Evolutionary conservation across 345 rosid species (phyloP), one percentile per base, ranked within the genome.

Genomic region (Reutealis trisperma): DNA sequence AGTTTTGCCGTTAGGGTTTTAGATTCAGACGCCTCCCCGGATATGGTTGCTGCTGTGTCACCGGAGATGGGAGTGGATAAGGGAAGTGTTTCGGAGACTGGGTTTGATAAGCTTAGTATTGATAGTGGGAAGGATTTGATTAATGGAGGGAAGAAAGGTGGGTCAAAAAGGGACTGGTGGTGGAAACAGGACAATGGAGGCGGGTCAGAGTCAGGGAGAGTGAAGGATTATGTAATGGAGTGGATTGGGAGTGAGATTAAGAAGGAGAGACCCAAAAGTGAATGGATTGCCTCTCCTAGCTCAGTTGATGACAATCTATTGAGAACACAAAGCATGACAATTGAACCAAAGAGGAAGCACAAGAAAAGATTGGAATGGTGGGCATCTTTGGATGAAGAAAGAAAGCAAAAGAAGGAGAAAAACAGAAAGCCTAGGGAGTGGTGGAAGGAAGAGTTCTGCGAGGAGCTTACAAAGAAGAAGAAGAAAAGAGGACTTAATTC

Each of bases 371-470:
- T 81, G 71, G 80, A 81, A 22, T 81, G 84, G 84, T 77, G 84
- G 84, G 84, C 69, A 6, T 77, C 80, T 25, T 55, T 81, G 25
- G 84, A 81, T 25, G 84, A 77, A 54, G 78, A 73, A 60, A 73
- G 75, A 22, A 57, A 84, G 65, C 51, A 82, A 51, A 88, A 75
- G 81, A 85, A 86, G 72, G 87, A 83, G 61, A 87, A 87, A 84
- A 89, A 73, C 55, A 78, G 97, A 66, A 89, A 84, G 83, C 94
- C 97, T 9, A 86, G 90, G 74, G 94, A 92, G 30, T 92, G 97
- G 97, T 92, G 97, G 97, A 92, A 89, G 72, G 97, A 92, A 60
- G 97, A 92, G 81, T 92, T 89, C 75, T 92, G 94, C 8, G 97
- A 92, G 58, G 97, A 92, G 78, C 77, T 92, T 2, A 77, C 89